A percentile compares a stretch with the other conserved stretches of the same genome.
These are phyloP conservation scores for Globisporangium apiculatum DNA, from an alignment of 352 stramenopile genomes.

Conservation along the genomic window DNA sequence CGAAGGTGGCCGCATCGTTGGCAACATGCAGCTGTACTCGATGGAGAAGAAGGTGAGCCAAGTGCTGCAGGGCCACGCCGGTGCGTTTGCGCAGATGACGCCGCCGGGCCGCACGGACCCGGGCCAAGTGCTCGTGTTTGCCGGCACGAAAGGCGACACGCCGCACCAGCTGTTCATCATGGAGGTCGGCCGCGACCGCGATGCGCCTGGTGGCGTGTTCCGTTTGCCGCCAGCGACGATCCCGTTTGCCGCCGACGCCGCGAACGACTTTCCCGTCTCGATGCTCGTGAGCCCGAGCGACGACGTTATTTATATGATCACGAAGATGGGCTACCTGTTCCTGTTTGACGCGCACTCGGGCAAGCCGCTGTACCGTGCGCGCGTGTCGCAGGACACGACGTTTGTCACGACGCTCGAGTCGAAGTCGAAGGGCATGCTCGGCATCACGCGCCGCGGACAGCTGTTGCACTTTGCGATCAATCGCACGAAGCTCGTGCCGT, in stretches of 20 bases:
- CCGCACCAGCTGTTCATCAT: conserved; percentile 95
- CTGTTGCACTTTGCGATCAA: conserved; percentile 98
- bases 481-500: conserved; percentile 96
- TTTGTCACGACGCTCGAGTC: conserved; percentile 93
- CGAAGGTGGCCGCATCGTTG: conserved; percentile 89
- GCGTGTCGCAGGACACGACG: conserved; percentile 96
- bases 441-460: conserved; percentile 96
- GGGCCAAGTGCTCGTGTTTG: conserved; percentile 84
- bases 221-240: conserved; percentile 91
- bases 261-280: conserved; percentile 97
- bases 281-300: conserved; percentile 90
- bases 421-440: conserved; percentile 94
- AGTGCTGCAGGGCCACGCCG: conserved; percentile 95
- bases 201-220: conserved; percentile 93
- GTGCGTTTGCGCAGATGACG: conserved; percentile 96
- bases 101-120: conserved; percentile 90
- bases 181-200: conserved; percentile 97
- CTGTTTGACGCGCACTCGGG: conserved; percentile 98
- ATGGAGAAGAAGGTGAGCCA: conserved; percentile 99
- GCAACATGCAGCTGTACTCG: conserved; percentile 98
- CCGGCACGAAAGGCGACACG: conserved; percentile 73
- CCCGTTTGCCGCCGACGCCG: conserved; percentile 94
- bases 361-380: conserved; percentile 97
- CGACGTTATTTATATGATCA: conserved; percentile 98
- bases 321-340: conserved; percentile 99